Conservation (phyloP, 2,329 filamentous ascomycete genomes). For the Arthroderma sp. region DNA sequence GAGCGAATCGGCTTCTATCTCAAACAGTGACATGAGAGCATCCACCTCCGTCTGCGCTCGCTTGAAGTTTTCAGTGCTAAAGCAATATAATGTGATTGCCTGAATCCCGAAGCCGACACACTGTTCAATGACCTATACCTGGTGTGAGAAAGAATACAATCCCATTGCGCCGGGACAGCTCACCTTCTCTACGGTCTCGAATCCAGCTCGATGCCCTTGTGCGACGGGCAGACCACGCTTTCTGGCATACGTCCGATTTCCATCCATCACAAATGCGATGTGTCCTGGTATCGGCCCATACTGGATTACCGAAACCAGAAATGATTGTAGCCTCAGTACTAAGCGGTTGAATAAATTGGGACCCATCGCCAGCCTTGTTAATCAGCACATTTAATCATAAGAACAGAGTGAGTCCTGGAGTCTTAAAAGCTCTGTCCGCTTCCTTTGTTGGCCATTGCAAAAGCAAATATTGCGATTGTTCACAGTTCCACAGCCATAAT, state of each 20-base stretch:
- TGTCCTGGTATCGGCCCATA: neutral
- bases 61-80: conserved; percentile 11
- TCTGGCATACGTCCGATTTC: neutral
- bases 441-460: too few species aligned
- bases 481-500: too few species aligned
- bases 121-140: neutral
- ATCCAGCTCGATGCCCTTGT: neutral
- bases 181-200: neutral
- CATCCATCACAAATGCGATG: neutral
- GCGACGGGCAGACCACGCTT: neutral
- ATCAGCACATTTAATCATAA: too few species aligned
- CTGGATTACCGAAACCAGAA: too few species aligned
- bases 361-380: too few species aligned
- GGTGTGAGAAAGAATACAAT: neutral
- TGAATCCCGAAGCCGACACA: neutral
- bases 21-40: conserved; percentile 1
- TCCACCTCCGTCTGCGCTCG: conserved; percentile 7
- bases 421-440: too few species aligned
- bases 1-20: neutral
- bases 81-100: conserved; percentile 8
- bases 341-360: too few species aligned
- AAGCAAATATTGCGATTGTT: too few species aligned
- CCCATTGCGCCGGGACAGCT: too few species aligned
- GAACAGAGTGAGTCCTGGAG: too few species aligned
- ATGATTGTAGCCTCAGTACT: too few species aligned